Evolutionary conservation across 768 basidiomycete species (phyloP).

Genomic region (Multifurca ochricompacta): DNA sequence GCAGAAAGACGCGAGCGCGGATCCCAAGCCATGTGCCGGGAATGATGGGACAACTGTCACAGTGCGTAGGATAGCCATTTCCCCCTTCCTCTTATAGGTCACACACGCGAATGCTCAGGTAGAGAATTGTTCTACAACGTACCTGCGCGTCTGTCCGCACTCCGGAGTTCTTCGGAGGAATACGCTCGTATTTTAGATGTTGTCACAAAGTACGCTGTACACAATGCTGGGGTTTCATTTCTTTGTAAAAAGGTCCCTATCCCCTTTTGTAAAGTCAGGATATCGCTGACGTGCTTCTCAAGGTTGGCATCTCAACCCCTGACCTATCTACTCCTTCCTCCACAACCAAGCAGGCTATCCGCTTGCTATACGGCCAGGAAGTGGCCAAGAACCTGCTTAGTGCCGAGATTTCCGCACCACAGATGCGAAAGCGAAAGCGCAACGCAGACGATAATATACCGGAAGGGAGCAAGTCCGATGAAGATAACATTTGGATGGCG

Average conservation of each 20-base stretch:
- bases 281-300: not conserved
- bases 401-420: constrained; percentile 23
- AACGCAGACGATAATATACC: constrained; percentile 26
- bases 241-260: constrained; percentile 77
- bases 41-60: constrained; percentile 90
- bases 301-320: constrained; percentile 68
- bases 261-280: not conserved
- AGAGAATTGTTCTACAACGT: constrained; percentile 95
- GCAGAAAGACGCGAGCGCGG: constrained; percentile 61
- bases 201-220: constrained; percentile 86
- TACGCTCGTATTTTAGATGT: constrained; percentile 88
- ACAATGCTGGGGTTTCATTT: constrained; percentile 85
- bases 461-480: constrained; percentile 27
- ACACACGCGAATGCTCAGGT: constrained; percentile 44
- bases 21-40: constrained; percentile 87
- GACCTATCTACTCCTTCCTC: constrained; percentile 80
- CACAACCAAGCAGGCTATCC: constrained; percentile 60
- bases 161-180: constrained; percentile 83
- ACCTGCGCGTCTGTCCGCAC: constrained; percentile 76
- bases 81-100: not conserved
- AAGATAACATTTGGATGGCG: constrained; percentile 49
- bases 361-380: constrained; percentile 70
- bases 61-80: constrained; percentile 34
- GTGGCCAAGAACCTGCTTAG: constrained; percentile 71
- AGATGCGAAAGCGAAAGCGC: constrained; percentile 21